Percentiles rank a stretch among this genome's conserved stretches.
Evolutionary conservation across 176 grass and related monocot genomes (phyloP).

Genomic region (Hyparrhenia diplandra): DNA sequence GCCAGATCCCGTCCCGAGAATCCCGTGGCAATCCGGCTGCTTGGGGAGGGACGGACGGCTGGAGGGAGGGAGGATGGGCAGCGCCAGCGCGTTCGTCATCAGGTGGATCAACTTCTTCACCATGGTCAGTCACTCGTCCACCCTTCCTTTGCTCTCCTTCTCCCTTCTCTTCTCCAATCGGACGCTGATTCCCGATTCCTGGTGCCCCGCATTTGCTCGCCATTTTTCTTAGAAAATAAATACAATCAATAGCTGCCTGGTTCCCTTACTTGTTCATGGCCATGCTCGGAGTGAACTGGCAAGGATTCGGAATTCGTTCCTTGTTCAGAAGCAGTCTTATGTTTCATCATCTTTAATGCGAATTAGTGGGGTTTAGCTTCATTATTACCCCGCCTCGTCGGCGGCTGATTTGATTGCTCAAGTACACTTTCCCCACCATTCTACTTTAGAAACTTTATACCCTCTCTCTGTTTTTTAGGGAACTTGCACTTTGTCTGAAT

Average conservation of each 20-base stretch:
- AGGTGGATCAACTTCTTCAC: constrained; percentile 99
- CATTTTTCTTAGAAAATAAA: too few relatives aligned
- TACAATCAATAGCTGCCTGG: too few relatives aligned
- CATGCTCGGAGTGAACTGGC: background rate
- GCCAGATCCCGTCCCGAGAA: constrained; percentile 11
- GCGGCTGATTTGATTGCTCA: background rate
- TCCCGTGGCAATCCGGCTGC: background rate
- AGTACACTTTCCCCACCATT: background rate
- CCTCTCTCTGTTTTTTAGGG: too few relatives aligned
- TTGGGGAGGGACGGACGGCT: background rate
- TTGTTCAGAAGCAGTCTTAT: background rate
- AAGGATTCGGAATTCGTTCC: background rate
- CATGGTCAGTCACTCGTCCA: constrained; percentile 44
- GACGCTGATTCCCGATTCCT: background rate
- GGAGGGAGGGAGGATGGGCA: constrained; percentile 49
- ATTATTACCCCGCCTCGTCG: too few relatives aligned
- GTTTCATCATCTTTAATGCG: background rate
- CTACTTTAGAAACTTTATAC: too few relatives aligned
- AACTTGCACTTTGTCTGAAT: background rate
- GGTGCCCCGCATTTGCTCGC: too few relatives aligned
- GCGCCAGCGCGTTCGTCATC: constrained; percentile 78
- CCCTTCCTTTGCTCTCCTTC: background rate
- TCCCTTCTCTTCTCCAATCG: background rate
- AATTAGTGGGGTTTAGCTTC: background rate
- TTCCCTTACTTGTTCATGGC: too few relatives aligned